A percentile compares a stretch with the other conserved stretches of the same genome.
These are phyloP conservation scores for Basidiobolus heterosporus DNA, from an alignment of 371 early-diverging fungal species.

Conservation along the genomic window DNA sequence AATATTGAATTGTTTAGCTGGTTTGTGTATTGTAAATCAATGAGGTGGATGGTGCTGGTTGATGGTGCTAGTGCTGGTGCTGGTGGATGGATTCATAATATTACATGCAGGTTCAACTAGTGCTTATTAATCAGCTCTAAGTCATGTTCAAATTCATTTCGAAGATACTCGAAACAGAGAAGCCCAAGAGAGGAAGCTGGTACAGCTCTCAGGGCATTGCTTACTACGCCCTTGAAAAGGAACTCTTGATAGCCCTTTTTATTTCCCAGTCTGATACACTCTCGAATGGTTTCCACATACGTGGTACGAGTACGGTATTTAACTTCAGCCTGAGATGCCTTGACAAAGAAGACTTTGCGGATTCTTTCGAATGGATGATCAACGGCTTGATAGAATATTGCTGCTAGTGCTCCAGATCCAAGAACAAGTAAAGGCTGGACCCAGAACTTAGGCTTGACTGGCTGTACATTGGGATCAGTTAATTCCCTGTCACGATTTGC, in stretches of 20 bases:
- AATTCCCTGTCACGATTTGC: no score
- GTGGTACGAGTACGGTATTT: background rate
- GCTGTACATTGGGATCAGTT: background rate
- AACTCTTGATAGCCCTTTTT: background rate
- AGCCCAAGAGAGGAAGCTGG: slow-evolving; percentile 1
- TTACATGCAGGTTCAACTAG: no score
- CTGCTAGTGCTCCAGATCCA: slow-evolving; percentile 50
- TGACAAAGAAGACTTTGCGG: slow-evolving; percentile 45
- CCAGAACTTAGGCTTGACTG: background rate
- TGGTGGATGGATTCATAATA: no score
- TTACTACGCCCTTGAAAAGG: background rate
- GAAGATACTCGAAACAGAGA: background rate
- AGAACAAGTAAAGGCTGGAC: background rate
- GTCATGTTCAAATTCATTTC: background rate
- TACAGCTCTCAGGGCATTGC: background rate
- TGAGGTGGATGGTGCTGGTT: no score
- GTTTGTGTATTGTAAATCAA: no score
- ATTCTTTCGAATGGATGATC: slow-evolving; percentile 58
- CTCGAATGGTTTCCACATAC: background rate
- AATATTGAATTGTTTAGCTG: no score
- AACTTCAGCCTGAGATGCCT: slow-evolving; percentile 26
- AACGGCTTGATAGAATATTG: slow-evolving; percentile 50
- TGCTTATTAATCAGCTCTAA: background rate
- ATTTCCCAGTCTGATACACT: background rate
- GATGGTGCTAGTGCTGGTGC: no score